Base-by-base conservation (phyloP, 148 eudicot species). In the Camellia granthamiana region DNA sequence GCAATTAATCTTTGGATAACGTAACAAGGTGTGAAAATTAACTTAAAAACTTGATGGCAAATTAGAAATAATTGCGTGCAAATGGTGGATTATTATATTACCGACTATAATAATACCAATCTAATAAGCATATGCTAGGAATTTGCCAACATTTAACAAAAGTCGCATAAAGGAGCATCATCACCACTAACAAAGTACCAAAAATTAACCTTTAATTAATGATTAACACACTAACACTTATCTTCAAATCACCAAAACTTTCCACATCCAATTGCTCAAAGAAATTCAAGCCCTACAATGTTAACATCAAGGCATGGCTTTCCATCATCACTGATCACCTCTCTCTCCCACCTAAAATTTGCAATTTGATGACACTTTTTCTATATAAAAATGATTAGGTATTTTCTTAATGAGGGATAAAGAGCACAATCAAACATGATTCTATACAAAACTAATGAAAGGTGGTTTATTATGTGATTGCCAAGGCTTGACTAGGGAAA, bases 191-290 rank as follows among this genome's bases (percentile, higher is more conserved):
- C 18, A 1, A 58, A 30, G 23, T 58, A 7, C 23, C 5, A 58
- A 54, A 1, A 2, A 16, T 5, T 14, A 58, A 18, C 30, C 30
- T 21, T 74, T 12, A 74, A 1, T n/a, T 14, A 55, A 7, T 74
- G 49, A 73, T 73, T 73, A 30, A 74, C 46, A 59, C 67, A 23
- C 52, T 61, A 44, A 76, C 44, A 42, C 69, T 61, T 76, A 76
- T 61, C 78, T 59, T 49, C 78, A 44, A 61, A 46, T 4, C 56
- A 44, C 68, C 41, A 23, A 23, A 23, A 54, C 55, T 55, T 7
- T 61, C 14, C 11, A 1, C 42, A 38, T 68, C 30, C 30, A 23
- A 68, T 14, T 69, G 51, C 52, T 67, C 70, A 23, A 67, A 38
- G 8, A 44, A 67, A 41, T 67, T 66, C 47, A 79, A 61, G 30